phyloP scores from a whole-genome alignment of 192 early-diverging fungal species.

The Geosiphon pyriformis region DNA sequence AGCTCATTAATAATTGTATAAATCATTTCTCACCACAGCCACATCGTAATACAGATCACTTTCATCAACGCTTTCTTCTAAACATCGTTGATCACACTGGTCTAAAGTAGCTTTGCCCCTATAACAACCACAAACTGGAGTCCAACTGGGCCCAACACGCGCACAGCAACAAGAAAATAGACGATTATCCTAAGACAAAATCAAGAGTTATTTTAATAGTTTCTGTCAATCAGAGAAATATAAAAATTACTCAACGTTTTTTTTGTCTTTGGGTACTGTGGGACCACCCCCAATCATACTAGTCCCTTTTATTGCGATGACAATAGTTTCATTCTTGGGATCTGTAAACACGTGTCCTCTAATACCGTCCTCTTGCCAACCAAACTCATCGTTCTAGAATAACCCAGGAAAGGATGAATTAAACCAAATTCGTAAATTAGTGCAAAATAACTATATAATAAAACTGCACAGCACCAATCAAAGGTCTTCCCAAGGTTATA shows the following conservation, averaged over 20 bases:
- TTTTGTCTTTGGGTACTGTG: slow-evolving; percentile 68
- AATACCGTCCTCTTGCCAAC: slow-evolving; percentile 68
- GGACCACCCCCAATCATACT: slow-evolving; percentile 66
- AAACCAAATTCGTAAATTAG: background rate
- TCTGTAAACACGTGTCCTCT: slow-evolving; percentile 87
- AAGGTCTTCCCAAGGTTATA: background rate
- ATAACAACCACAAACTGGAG: slow-evolving; percentile 80
- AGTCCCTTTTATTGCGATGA: slow-evolving; percentile 88
- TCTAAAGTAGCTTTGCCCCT: slow-evolving; percentile 40
- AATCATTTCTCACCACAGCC: no score
- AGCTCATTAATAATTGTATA: slow-evolving; percentile 13
- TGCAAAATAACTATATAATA: background rate
- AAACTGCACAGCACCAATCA: background rate
- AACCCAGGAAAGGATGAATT: background rate
- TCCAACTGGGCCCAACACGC: slow-evolving; percentile 74
- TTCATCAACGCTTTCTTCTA: slow-evolving; percentile 54
- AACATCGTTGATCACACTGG: slow-evolving; percentile 57
- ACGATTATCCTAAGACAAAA: slow-evolving; percentile 68
- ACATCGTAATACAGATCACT: slow-evolving; percentile 64
- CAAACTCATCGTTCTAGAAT: slow-evolving; percentile 64
- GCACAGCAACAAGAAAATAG: slow-evolving; percentile 98
- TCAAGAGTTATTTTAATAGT: slow-evolving; percentile 3
- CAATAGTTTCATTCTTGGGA: slow-evolving; percentile 54
- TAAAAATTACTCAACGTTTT: slow-evolving; percentile 47
- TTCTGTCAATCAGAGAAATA: background rate